A percentile compares a stretch with the other conserved stretches of the same genome.
Evolutionary conservation across 495 filamentous ascomycete species (phyloP).

Genomic region (Neurospora sp.): DNA sequence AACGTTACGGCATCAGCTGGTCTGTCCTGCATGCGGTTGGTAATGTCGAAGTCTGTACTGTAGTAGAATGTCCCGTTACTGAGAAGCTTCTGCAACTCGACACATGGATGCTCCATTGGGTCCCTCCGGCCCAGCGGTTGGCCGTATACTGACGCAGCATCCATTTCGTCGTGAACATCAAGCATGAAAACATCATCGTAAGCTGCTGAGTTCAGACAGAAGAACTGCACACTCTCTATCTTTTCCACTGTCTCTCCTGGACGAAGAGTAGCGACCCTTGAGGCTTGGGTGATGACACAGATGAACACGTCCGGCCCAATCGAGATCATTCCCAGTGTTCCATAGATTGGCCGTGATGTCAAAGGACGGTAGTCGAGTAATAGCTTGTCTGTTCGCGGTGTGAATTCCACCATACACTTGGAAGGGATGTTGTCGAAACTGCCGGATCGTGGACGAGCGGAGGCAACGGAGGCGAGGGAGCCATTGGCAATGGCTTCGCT

Average conservation of each 20-base stretch:
- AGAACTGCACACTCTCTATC: constrained; percentile 83
- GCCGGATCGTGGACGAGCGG: constrained; percentile 25
- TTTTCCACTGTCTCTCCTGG: constrained; percentile 81
- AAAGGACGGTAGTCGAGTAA: constrained; percentile 64
- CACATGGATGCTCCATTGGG: constrained; percentile 72
- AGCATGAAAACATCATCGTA: constrained; percentile 67
- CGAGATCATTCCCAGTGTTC: constrained; percentile 84
- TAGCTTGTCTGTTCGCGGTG: constrained; percentile 49
- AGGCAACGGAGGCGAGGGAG: constrained; percentile 37
- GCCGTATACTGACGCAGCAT: constrained; percentile 43
- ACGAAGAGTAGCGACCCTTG: constrained; percentile 67
- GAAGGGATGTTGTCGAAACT: constrained; percentile 30
- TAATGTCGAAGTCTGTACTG: constrained; percentile 92
- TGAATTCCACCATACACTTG: constrained; percentile 84
- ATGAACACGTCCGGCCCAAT: constrained; percentile 81
- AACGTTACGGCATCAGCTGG: constrained; percentile 50
- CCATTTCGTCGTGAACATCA: constrained; percentile 42
- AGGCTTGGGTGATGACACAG: constrained; percentile 73
- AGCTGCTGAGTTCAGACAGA: constrained; percentile 74
- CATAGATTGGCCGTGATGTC: constrained; percentile 65
- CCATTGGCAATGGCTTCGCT: constrained; percentile 41
- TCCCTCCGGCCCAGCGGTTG: constrained; percentile 54
- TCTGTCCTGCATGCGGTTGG: constrained; percentile 84
- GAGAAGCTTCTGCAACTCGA: constrained; percentile 81
- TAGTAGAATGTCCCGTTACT: constrained; percentile 97